A percentile compares a stretch with the other conserved stretches of the same genome.
Evolutionary conservation across 2,329 filamentous ascomycete genomes (phyloP).

Genomic region (Magnaporthales sp.): DNA sequence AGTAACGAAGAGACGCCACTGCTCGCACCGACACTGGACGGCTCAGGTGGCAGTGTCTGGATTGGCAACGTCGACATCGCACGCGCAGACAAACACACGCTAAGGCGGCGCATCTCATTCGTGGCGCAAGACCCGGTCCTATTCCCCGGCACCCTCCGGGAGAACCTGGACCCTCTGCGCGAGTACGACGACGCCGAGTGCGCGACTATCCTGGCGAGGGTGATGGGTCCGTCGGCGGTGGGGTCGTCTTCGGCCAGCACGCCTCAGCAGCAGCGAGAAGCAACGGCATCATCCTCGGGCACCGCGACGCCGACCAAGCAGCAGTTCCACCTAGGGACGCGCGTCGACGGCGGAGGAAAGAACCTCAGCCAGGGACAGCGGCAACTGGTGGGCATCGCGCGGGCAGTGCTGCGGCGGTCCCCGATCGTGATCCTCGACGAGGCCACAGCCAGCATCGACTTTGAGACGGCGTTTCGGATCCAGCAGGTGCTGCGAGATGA

Average conservation of each 20-base stretch:
- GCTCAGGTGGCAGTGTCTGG: conserved; percentile 32
- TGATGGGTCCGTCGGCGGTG: conserved; percentile 35
- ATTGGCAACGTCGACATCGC: conserved; percentile 47
- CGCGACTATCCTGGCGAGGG: conserved; percentile 44
- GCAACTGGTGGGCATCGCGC: conserved; percentile 51
- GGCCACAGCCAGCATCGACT: conserved; percentile 55
- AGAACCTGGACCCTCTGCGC: conserved; percentile 61
- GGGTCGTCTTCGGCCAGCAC: neutral
- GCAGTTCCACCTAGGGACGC: conserved; percentile 33
- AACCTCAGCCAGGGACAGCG: conserved; percentile 55
- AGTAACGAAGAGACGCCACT: neutral
- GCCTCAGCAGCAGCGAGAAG: conserved; percentile 20
- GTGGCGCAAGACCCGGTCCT: conserved; percentile 57
- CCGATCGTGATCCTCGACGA: conserved; percentile 57
- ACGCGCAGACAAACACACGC: conserved; percentile 41
- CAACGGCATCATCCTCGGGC: conserved; percentile 22
- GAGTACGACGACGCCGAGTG: conserved; percentile 46
- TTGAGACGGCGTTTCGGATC: conserved; percentile 47
- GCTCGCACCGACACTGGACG: neutral
- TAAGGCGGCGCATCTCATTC: conserved; percentile 51
- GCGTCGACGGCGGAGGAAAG: conserved; percentile 50
- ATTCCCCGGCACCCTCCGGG: conserved; percentile 48
- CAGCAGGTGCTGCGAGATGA: conserved; percentile 49
- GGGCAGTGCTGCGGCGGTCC: conserved; percentile 50
- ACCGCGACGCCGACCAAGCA: conserved; percentile 1